phyloP scores from a whole-genome alignment of 495 filamentous ascomycete genomes.

The Podospora fimiseda region DNA sequence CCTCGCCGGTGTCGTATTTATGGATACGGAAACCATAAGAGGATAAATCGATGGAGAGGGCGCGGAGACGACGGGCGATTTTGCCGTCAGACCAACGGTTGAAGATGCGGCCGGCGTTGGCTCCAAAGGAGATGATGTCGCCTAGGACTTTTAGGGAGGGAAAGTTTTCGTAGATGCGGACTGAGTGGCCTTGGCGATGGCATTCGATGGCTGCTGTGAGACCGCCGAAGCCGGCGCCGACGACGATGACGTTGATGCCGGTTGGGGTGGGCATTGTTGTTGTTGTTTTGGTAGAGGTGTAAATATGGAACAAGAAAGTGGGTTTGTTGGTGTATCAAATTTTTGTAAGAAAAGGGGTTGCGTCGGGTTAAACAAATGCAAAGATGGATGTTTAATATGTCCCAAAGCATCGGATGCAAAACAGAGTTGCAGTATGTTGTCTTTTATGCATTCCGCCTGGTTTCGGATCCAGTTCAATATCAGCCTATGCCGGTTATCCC shows the following conservation, averaged over 20 bases:
- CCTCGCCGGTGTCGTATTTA: conserved; percentile 55
- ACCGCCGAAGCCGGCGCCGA: conserved; percentile 55
- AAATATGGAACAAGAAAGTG: no score
- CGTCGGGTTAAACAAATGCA: no score
- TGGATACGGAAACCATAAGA: conserved; percentile 54
- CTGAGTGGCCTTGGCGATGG: conserved; percentile 53
- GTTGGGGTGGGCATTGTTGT: conserved; percentile 26
- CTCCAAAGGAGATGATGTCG: conserved; percentile 60
- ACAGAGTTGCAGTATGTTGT: no score
- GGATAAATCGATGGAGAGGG: conserved; percentile 46
- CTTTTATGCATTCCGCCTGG: background rate
- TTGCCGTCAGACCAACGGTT: conserved; percentile 44
- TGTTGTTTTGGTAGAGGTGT: background rate
- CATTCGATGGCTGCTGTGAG: conserved; percentile 58
- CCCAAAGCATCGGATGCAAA: no score
- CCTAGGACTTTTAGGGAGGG: conserved; percentile 52
- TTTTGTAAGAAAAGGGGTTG: no score
- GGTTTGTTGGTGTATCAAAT: no score
- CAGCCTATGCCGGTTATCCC: conserved; percentile 4
- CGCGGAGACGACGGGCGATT: conserved; percentile 41
- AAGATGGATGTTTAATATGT: no score
- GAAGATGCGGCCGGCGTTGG: conserved; percentile 54
- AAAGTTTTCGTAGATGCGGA: conserved; percentile 54
- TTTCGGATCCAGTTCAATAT: background rate
- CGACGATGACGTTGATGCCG: conserved; percentile 51